Evolutionary conservation across 345 rosid species (phyloP).

Genomic region (Bruguiera sexangula): DNA sequence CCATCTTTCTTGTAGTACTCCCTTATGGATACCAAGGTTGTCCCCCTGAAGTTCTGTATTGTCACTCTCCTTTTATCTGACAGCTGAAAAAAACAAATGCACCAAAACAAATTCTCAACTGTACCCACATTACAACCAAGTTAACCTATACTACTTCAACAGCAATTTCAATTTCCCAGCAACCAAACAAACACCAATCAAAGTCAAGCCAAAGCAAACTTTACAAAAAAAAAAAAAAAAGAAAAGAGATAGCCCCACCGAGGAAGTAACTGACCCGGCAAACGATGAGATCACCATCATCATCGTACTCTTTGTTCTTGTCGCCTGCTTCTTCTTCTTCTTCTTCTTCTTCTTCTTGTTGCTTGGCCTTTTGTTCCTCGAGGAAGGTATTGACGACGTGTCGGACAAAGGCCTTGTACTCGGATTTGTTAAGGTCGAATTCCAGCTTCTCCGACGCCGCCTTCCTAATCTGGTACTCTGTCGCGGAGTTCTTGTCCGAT

Average conservation of each 20-base stretch:
- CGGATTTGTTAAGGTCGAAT: constrained; percentile 60
- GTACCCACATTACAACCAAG: too few species aligned
- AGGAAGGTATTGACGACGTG: constrained; percentile 60
- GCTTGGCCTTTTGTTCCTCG: constrained; percentile 44
- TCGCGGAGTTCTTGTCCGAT: constrained; percentile 63
- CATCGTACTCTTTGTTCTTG: constrained; percentile 47
- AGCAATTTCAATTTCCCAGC: too few species aligned
- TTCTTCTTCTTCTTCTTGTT: constrained; percentile 11
- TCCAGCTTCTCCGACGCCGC: constrained; percentile 62
- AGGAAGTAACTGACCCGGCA: constrained; percentile 46
- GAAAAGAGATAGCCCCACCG: background rate
- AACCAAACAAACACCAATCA: background rate
- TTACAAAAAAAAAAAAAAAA: background rate
- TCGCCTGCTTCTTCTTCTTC: background rate
- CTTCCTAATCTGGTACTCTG: constrained; percentile 74
- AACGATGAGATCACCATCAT: constrained; percentile 76
- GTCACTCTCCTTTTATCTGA: constrained; percentile 79
- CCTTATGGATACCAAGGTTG: constrained; percentile 71
- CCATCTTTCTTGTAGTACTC: constrained; percentile 78
- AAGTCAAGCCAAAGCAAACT: background rate
- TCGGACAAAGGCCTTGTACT: constrained; percentile 59
- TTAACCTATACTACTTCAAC: too few species aligned
- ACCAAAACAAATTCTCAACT: background rate
- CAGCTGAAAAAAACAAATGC: constrained; percentile 32
- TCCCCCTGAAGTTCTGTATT: constrained; percentile 80